These are phyloP conservation scores for Termitomyces sp. DNA, from an alignment of 768 basidiomycete genomes.

Conservation along the genomic window DNA sequence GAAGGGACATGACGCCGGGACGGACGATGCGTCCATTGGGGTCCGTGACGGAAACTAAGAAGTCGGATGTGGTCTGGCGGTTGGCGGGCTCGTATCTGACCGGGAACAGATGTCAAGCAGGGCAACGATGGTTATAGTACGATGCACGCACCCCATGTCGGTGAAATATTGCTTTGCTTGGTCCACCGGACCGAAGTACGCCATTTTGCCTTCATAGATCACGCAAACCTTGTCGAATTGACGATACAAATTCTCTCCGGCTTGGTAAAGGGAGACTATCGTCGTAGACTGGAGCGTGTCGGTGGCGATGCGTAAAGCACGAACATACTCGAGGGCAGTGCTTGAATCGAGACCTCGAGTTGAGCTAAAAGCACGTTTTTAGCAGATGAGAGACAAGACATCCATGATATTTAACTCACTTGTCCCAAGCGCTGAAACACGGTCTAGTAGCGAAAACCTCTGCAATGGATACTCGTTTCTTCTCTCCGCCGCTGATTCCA, in stretches of 20 bases:
- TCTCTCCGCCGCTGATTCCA: conserved; percentile 54
- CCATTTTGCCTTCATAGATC: conserved; percentile 69
- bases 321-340: conserved; percentile 72
- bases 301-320: conserved; percentile 59
- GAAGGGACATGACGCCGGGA: conserved; percentile 36
- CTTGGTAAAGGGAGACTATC: conserved; percentile 85
- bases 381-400: not conserved
- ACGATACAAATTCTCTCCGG: conserved; percentile 61
- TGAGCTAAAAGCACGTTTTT: conserved; percentile 35
- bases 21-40: conserved; percentile 52
- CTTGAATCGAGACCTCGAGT: conserved; percentile 65
- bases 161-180: conserved; percentile 70
- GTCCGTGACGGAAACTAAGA: conserved; percentile 60
- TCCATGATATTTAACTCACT: conserved; percentile 7
- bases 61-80: conserved; percentile 64
- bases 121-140: not conserved
- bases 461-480: conserved; percentile 58
- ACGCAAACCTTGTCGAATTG: conserved; percentile 82
- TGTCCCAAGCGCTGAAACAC: conserved; percentile 41
- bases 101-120: not conserved
- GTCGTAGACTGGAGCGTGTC: conserved; percentile 53
- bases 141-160: conserved; percentile 39
- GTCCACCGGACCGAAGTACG: conserved; percentile 67
- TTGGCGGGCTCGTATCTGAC: conserved; percentile 56
- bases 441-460: conserved; percentile 59